Evolutionary conservation across 352 stramenopile species (phyloP).

Genomic region (Globisporangium parvum): DNA sequence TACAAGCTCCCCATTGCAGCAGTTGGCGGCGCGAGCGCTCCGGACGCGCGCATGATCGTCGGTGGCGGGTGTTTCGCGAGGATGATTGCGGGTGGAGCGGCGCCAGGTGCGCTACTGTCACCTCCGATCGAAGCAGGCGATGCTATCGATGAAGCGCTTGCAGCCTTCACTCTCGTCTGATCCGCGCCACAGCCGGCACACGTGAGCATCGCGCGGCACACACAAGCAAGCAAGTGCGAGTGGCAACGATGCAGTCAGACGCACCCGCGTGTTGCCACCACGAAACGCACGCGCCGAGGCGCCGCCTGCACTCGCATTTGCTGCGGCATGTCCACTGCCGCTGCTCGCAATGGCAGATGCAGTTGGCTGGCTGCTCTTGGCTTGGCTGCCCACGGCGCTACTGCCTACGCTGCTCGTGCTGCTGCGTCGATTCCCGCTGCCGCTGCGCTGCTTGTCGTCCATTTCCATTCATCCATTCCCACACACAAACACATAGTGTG

Average conservation of each 20-base stretch:
- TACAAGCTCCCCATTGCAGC: constrained; percentile 4
- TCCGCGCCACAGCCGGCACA: background rate
- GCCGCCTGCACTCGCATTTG: constrained; percentile 4
- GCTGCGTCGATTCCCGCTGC: constrained; percentile 17
- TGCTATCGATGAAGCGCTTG: constrained; percentile 1
- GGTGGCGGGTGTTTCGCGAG: constrained; percentile 37
- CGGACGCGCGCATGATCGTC: constrained; percentile 22
- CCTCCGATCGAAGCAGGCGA: constrained; percentile 3
- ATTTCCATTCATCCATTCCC: too few species aligned
- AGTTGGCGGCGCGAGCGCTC: background rate
- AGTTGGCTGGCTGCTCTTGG: background rate
- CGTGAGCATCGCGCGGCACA: background rate
- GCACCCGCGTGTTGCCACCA: constrained; percentile 17
- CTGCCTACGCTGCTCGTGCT: constrained; percentile 13
- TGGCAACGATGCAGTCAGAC: background rate
- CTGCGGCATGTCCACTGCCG: background rate
- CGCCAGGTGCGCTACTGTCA: too few species aligned
- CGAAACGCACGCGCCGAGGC: constrained; percentile 21
- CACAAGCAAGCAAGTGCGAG: too few species aligned
- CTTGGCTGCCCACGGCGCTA: background rate
- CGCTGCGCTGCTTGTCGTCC: constrained; percentile 16
- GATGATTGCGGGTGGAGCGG: constrained; percentile 11
- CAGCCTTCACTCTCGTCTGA: constrained; percentile 27
- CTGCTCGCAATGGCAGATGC: background rate
- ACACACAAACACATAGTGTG: too few species aligned